Conservation (phyloP, 306 rosid species). For the Pterocarpus macrocarpus region DNA sequence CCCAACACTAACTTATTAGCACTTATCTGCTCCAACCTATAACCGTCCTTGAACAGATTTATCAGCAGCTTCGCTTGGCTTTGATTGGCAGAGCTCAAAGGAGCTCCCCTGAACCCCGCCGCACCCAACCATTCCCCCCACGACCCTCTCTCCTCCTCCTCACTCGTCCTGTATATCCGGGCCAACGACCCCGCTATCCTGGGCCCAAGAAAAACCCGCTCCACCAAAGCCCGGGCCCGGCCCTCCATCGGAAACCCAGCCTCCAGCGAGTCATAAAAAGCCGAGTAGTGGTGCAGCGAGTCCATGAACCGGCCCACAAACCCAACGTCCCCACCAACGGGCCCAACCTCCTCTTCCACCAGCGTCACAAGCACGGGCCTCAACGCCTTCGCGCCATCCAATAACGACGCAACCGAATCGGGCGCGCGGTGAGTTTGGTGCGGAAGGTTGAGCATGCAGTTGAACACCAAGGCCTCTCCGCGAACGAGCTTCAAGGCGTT, state of each 20-base stretch:
- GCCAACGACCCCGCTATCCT: constrained; percentile 64
- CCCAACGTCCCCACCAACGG: constrained; percentile 44
- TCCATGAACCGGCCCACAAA: constrained; percentile 80
- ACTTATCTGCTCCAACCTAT: constrained; percentile 66
- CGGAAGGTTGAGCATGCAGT: constrained; percentile 86
- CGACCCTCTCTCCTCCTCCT: constrained; percentile 47
- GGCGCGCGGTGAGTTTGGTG: constrained; percentile 68
- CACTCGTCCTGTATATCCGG: constrained; percentile 57
- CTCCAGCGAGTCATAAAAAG: constrained; percentile 80
- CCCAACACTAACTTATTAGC: constrained; percentile 70
- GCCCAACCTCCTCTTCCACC: constrained; percentile 74
- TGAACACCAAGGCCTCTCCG: constrained; percentile 83
- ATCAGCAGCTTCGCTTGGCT: constrained; percentile 80
- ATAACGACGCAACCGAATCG: constrained; percentile 71
- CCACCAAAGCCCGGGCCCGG: constrained; percentile 76
- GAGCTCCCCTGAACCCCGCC: constrained; percentile 55
- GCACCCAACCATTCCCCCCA: constrained; percentile 74
- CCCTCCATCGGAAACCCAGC: constrained; percentile 81
- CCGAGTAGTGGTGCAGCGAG: constrained; percentile 75
- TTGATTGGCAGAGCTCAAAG: constrained; percentile 77
- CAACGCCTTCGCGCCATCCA: constrained; percentile 64
- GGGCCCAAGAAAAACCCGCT: constrained; percentile 81
- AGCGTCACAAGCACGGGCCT: constrained; percentile 67
- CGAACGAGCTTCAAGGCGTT: constrained; percentile 63
- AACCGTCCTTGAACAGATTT: constrained; percentile 84